Conservation (phyloP, 2,329 filamentous ascomycete genomes). For the Aspergillus udagawae region DNA sequence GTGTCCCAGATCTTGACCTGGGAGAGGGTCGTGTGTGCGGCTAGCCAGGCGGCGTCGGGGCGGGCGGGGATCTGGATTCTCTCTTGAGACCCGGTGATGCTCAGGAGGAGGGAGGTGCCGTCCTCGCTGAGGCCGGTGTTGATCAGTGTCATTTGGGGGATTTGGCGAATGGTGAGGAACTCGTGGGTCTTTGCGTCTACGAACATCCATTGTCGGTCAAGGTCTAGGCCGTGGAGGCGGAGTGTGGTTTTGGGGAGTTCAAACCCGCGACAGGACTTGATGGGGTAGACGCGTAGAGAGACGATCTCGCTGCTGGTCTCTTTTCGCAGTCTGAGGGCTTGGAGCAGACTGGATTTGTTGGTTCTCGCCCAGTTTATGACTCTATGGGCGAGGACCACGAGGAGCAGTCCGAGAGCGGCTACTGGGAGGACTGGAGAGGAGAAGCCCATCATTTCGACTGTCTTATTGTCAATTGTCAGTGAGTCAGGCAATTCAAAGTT, state of each 20-base stretch:
- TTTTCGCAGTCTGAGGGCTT: slow-evolving; percentile 10
- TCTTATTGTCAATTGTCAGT: not conserved
- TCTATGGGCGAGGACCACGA: slow-evolving; percentile 13
- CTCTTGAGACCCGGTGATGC: slow-evolving; percentile 44
- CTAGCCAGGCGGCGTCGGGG: slow-evolving; percentile 52
- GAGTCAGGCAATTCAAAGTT: not conserved
- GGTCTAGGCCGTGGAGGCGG: slow-evolving; percentile 54
- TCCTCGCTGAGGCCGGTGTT: slow-evolving; percentile 48
- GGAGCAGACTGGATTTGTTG: slow-evolving; percentile 5
- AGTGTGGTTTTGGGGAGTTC: slow-evolving; percentile 50
- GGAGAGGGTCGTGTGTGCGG: slow-evolving; percentile 47
- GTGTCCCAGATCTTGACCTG: slow-evolving; percentile 57
- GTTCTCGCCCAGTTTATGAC: slow-evolving; percentile 11
- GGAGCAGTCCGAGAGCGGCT: not conserved
- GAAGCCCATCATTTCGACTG: not conserved
- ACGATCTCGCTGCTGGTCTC: slow-evolving; percentile 27
- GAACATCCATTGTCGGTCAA: slow-evolving; percentile 66
- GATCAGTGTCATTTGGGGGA: slow-evolving; percentile 61
- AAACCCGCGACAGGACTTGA: slow-evolving; percentile 64
- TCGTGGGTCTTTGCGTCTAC: slow-evolving; percentile 50
- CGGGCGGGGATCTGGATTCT: slow-evolving; percentile 53
- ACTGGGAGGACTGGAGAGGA: not conserved
- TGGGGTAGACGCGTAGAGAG: slow-evolving; percentile 56
- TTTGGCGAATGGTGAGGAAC: slow-evolving; percentile 61
- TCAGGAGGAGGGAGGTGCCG: slow-evolving; percentile 42